Percentiles rank a stretch among this genome's conserved stretches.
Conservation (phyloP, 2,329 filamentous ascomycete genomes). For the Hansfordia pulvinata region DNA sequence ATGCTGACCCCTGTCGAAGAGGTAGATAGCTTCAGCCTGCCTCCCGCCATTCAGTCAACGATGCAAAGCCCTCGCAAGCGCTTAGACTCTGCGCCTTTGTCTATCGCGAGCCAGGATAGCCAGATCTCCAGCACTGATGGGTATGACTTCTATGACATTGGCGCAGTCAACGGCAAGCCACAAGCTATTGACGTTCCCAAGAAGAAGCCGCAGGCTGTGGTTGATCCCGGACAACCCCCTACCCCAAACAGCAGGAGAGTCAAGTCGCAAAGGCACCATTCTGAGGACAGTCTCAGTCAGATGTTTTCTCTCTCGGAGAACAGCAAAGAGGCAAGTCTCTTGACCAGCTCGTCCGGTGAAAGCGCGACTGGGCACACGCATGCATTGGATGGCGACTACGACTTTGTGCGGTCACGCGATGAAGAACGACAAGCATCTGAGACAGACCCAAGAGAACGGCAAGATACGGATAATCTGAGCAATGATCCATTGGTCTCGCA, state of each 20-base stretch:
- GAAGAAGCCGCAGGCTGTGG: conserved; percentile 21
- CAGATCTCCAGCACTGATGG: conserved; percentile 42
- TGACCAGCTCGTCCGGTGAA: conserved; percentile 21
- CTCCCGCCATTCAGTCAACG: conserved; percentile 28
- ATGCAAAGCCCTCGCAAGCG: conserved; percentile 25
- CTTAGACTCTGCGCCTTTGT: conserved; percentile 35
- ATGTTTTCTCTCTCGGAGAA: conserved; percentile 45
- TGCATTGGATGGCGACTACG: conserved; percentile 3
- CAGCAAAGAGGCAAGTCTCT: conserved; percentile 23
- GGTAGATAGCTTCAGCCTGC: conserved; percentile 34
- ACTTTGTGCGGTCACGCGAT: conserved; percentile 9
- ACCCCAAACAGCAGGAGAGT: conserved; percentile 17
- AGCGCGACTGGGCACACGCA: conserved; percentile 7
- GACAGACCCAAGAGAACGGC: conserved; percentile 28
- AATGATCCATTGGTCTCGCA: conserved; percentile 18
- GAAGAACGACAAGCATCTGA: conserved; percentile 25
- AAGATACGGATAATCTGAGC: conserved; percentile 11
- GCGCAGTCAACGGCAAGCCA: conserved; percentile 25
- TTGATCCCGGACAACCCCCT: conserved; percentile 19
- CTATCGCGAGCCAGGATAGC: conserved; percentile 35
- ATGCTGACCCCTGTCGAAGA: conserved; percentile 34
- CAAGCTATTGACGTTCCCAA: conserved; percentile 39
- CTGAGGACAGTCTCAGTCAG: conserved; percentile 42
- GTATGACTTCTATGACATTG: conserved; percentile 53
- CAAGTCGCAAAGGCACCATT: conserved; percentile 32